phyloP scores from a whole-genome alignment of 352 stramenopile species.

The Pythium volutum region DNA sequence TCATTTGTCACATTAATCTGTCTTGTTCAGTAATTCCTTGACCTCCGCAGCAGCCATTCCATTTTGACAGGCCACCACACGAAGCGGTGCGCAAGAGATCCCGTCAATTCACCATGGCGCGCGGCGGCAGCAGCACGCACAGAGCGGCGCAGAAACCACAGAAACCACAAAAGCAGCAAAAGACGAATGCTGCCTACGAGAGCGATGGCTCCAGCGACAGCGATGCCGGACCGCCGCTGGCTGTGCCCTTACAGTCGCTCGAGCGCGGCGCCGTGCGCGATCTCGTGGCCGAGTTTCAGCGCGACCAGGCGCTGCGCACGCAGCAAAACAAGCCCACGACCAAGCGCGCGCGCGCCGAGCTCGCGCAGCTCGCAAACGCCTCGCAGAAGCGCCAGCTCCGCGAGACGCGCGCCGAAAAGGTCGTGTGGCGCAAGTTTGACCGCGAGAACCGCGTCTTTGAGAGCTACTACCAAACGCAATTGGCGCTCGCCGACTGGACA shows the following conservation, averaged over 20 bases:
- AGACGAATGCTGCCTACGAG: slow-evolving; percentile 14
- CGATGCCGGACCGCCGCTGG: slow-evolving; percentile 27
- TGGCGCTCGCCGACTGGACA: slow-evolving; percentile 79
- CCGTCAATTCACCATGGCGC: slow-evolving; percentile 14
- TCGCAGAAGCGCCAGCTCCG: slow-evolving; percentile 58
- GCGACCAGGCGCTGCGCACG: slow-evolving; percentile 24
- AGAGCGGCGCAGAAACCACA: background rate
- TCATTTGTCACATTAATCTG: slow-evolving; percentile 5
- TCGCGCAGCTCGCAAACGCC: slow-evolving; percentile 50
- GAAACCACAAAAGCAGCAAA: slow-evolving; percentile 2
- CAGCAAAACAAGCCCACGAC: slow-evolving; percentile 32
- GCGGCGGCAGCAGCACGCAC: background rate
- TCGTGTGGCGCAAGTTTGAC: slow-evolving; percentile 87
- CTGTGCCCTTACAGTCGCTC: slow-evolving; percentile 64
- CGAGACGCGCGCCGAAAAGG: slow-evolving; percentile 74
- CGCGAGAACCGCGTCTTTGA: slow-evolving; percentile 81
- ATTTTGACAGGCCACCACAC: slow-evolving; percentile 11
- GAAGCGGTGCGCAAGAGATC: background rate
- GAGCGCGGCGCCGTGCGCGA: slow-evolving; percentile 61
- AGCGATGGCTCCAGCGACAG: slow-evolving; percentile 33
- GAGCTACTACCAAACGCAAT: slow-evolving; percentile 76
- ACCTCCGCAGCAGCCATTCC: slow-evolving; percentile 13
- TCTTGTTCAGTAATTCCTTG: slow-evolving; percentile 6
- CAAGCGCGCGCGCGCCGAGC: slow-evolving; percentile 53
- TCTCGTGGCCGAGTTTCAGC: slow-evolving; percentile 50